Base-by-base conservation (phyloP, 768 basidiomycete genomes). In the Dacryopinax primogenitus region DNA sequence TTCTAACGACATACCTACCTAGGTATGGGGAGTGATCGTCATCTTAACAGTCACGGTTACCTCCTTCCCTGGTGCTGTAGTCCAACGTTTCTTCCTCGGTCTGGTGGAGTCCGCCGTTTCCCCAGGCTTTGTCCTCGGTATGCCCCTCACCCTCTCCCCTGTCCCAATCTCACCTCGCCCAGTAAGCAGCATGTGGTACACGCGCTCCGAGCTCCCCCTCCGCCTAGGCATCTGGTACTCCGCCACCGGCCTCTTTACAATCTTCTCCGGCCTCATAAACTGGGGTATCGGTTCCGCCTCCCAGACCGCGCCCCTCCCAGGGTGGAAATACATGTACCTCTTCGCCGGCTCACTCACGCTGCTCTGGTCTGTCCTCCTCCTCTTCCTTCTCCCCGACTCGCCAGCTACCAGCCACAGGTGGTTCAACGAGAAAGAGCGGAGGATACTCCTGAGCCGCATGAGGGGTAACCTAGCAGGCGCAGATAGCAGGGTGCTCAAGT, bases 111-210 rank as follows among this genome's bases (percentile, higher is more conserved):
- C 13, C 45, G 45, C 45, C 45, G 45, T 47, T 26, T 47, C 45
- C 13, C 45, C 45, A 12, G 45, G 45, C 11, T 47, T 47, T 21
- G 45, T 47, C 13, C 45, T 47, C 45, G 45, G 45, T 47, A 23
- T 23, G 45, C n/a, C 45, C 45, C 12, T 47, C 45, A 7, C 23
- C 23, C 23, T 47, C 13, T 23, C 45, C 9, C 23, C 45, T 47
- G 13, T 47, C 45, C 23, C 12, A 7, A 12, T 13, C 45, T 47
- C 45, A 47, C 23, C 12, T 11, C 13, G 9, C 6, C 13, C 23
- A 47, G 65, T 78, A 30, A 75, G 75, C 26, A 67, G 67, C 1
- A 63, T 74, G 33, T 78, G 76, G 76, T 78, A 77, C 66, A 73
- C 72, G 32, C 74, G 73, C 51, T 41, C 64, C 3, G 67, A 67